phyloP scores from a whole-genome alignment of 2,329 filamentous ascomycete species.

The Fusarium miscanthi region DNA sequence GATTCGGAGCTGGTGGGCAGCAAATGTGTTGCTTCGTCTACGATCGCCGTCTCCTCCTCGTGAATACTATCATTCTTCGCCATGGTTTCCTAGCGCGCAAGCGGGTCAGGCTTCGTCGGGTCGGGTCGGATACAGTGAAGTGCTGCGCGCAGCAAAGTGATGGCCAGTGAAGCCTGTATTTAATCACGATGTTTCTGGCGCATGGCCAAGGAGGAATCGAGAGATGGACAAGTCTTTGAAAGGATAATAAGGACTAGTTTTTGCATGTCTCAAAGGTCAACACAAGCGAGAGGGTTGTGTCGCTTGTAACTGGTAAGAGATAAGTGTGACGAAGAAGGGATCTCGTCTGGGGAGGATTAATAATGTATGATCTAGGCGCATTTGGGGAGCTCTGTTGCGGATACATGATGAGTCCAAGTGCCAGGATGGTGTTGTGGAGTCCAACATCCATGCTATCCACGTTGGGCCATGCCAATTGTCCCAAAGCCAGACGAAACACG shows the following conservation, averaged over 20 bases:
- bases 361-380: slow-evolving; percentile 27
- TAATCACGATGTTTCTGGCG: slow-evolving; percentile 19
- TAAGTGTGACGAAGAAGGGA: slow-evolving; percentile 36
- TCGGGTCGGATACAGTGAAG: slow-evolving; percentile 2
- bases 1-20: slow-evolving; percentile 46
- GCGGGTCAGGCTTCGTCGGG: not conserved
- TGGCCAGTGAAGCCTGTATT: slow-evolving; percentile 23
- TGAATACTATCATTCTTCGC: slow-evolving; percentile 2
- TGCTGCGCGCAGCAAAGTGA: slow-evolving; percentile 16
- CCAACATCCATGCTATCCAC: slow-evolving; percentile 6
- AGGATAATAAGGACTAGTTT: not conserved
- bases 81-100: slow-evolving; percentile 20
- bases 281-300: slow-evolving; percentile 20
- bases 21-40: slow-evolving; percentile 53
- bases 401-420: slow-evolving; percentile 40
- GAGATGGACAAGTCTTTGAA: slow-evolving; percentile 1
- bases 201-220: slow-evolving; percentile 24
- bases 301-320: slow-evolving; percentile 32
- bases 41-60: slow-evolving; percentile 14
- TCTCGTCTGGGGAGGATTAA: slow-evolving; percentile 29
- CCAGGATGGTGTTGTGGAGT: slow-evolving; percentile 38
- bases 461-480: not conserved
- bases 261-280: slow-evolving; percentile 25
- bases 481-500: slow-evolving; percentile 25
- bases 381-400: slow-evolving; percentile 22